phyloP scores from a whole-genome alignment of 768 basidiomycete genomes.

The Hysterangium stoloniferum region DNA sequence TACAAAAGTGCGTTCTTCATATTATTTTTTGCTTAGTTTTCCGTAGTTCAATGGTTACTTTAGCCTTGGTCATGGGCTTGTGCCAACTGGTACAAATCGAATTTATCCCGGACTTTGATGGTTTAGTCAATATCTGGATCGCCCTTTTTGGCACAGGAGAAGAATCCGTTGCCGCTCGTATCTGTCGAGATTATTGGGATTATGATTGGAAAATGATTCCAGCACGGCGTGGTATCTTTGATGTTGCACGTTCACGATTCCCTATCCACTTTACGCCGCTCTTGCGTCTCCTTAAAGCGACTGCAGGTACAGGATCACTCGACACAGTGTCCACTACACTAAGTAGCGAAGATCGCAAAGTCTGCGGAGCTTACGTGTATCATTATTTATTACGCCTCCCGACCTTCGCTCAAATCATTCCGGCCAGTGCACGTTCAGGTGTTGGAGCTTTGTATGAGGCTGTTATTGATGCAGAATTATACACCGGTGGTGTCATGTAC shows the following conservation, averaged over 20 bases:
- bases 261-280: constrained; percentile 71
- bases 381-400: constrained; percentile 67
- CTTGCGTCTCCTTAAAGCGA: constrained; percentile 61
- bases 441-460: constrained; percentile 67
- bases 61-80: constrained; percentile 70
- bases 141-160: constrained; percentile 73
- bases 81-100: constrained; percentile 72
- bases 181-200: constrained; percentile 81
- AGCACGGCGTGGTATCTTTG: constrained; percentile 72
- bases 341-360: constrained; percentile 47
- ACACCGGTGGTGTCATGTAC: constrained; percentile 50
- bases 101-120: constrained; percentile 66
- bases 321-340: constrained; percentile 35
- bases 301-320: constrained; percentile 71
- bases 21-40: constrained; percentile 10
- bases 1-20: constrained; percentile 57
- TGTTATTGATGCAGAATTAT: constrained; percentile 43
- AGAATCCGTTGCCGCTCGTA: constrained; percentile 50
- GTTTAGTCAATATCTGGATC: constrained; percentile 69
- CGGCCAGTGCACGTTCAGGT: constrained; percentile 52
- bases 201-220: constrained; percentile 61
- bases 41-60: constrained; percentile 8
- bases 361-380: constrained; percentile 64
- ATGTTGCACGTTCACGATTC: constrained; percentile 75
- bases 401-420: constrained; percentile 69